phyloP scores from a whole-genome alignment of 2,329 filamentous ascomycete genomes.

The Xylaria sp. region DNA sequence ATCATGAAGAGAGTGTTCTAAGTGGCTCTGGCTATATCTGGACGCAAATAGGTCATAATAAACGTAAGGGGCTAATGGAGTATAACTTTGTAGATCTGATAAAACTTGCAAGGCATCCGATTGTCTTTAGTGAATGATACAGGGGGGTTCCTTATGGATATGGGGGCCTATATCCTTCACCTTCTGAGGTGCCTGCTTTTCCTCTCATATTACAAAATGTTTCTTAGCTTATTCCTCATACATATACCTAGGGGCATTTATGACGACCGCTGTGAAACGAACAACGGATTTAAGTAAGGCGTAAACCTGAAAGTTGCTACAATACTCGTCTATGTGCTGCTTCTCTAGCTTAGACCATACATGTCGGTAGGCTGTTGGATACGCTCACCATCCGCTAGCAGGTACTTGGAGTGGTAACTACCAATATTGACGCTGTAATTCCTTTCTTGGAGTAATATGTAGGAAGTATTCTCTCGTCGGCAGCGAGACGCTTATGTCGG shows the following conservation, averaged over 20 bases:
- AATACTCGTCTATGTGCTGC: not conserved
- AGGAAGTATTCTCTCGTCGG: not conserved
- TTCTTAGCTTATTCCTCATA: too few relatives aligned
- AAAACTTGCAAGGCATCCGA: not conserved
- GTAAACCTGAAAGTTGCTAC: too few relatives aligned
- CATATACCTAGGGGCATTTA: too few relatives aligned
- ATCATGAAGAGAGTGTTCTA: not conserved
- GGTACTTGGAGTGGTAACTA: not conserved
- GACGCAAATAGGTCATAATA: not conserved
- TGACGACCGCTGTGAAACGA: too few relatives aligned
- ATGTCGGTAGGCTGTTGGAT: not conserved
- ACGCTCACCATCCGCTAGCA: not conserved
- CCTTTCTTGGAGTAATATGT: not conserved
- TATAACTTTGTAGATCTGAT: not conserved
- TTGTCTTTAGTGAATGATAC: not conserved
- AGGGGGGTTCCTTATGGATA: too few relatives aligned
- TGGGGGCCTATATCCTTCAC: too few relatives aligned
- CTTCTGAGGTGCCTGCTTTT: too few relatives aligned
- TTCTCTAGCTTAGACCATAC: not conserved
- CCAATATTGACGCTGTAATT: not conserved
- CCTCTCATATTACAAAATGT: too few relatives aligned
- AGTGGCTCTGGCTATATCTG: not conserved
- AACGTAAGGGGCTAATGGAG: not conserved
- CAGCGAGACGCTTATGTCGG: not conserved
- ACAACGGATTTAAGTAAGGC: too few relatives aligned